A percentile compares a stretch with the other conserved stretches of the same genome.
phyloP scores from a whole-genome alignment of 495 filamentous ascomycete genomes.

The Penicillium turbatum region DNA sequence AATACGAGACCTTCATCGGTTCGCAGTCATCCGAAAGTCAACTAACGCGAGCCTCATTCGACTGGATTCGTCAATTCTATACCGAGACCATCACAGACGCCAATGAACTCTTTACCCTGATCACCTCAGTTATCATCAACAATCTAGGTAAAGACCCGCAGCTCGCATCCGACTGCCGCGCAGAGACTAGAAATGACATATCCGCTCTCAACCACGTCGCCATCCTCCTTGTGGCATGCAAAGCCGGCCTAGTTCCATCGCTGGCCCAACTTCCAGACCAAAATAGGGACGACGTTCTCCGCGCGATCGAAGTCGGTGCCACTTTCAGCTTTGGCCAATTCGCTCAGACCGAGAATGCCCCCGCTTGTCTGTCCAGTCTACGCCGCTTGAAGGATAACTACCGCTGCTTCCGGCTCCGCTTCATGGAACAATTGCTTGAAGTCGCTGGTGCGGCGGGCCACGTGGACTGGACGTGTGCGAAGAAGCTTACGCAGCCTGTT shows the following conservation, averaged over 20 bases:
- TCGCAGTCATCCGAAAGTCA: constrained; percentile 6
- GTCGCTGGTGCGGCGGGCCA: constrained; percentile 38
- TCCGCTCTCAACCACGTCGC: constrained; percentile 32
- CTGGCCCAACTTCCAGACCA: constrained; percentile 20
- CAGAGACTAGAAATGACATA: constrained; percentile 24
- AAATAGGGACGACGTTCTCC: constrained; percentile 31
- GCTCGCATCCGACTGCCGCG: constrained; percentile 21
- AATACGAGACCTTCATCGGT: constrained; percentile 16
- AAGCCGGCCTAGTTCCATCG: constrained; percentile 22
- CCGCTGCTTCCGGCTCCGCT: constrained; percentile 32
- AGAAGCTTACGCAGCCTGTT: constrained; percentile 30
- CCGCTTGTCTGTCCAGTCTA: constrained; percentile 25
- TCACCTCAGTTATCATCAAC: constrained; percentile 36
- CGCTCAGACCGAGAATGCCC: constrained; percentile 37
- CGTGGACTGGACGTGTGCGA: constrained; percentile 34
- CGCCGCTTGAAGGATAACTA: constrained; percentile 18
- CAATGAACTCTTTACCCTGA: constrained; percentile 29
- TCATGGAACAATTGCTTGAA: constrained; percentile 37
- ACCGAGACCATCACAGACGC: constrained; percentile 5
- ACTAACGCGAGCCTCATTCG: constrained; percentile 18
- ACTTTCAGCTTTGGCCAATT: constrained; percentile 43
- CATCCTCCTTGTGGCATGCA: constrained; percentile 32
- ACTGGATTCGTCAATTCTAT: constrained; percentile 20
- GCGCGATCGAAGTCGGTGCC: constrained; percentile 41
- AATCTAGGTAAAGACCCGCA: constrained; percentile 39